Base-by-base conservation (phyloP, 225 moss, liverwort and hornwort genomes). In the Marchantia paleacea region DNA sequence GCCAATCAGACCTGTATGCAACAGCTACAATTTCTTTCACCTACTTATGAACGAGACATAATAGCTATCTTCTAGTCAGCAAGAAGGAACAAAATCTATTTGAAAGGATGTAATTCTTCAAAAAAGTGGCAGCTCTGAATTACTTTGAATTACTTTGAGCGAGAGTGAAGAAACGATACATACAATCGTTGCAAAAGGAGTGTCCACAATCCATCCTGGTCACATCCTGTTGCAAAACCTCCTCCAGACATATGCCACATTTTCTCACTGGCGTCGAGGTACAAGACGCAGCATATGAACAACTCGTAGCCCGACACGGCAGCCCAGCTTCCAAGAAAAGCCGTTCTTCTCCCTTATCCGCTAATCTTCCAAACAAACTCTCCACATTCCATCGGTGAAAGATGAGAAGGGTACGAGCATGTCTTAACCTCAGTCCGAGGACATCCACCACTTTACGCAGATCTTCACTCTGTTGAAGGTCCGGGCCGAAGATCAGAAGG, bases 181-280 rank as follows among this genome's bases (percentile, higher is more conserved):
- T 90, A 97, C 99, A 99, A 50, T 89, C 91, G 39, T 95, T 94
- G 87, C 99, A 99, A 82, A 99, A 99, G 58, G 87, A 80, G 83
- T 99, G 99, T 29, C 95, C 94, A 86, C 99, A 99, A 81, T 99
- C 99, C 99, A 99, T 99, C 84, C 76, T 88, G 24, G 93, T 94
- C 73, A 90, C 86, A 77, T 82, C 80, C 82, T 85, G 80, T 30
- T 88, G 90, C 63, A 81, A 72, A 81, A 92, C 89, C 54, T 99
- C 95, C 82, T 99, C 99, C 66, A 99, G 83, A 83, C 99, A 99
- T 55, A 89, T 88, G 29, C 95, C 88, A 85, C 99, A 99, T 82
- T 86, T 86, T 72, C 89, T 86, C 57, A 84, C 69, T 62, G 79
- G 83, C 57, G 85, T 80, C 1, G 64, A 72, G 15, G 85, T 76